Conservation (phyloP, 1,284 basidiomycete species). For the Trametes versicolor region DNA sequence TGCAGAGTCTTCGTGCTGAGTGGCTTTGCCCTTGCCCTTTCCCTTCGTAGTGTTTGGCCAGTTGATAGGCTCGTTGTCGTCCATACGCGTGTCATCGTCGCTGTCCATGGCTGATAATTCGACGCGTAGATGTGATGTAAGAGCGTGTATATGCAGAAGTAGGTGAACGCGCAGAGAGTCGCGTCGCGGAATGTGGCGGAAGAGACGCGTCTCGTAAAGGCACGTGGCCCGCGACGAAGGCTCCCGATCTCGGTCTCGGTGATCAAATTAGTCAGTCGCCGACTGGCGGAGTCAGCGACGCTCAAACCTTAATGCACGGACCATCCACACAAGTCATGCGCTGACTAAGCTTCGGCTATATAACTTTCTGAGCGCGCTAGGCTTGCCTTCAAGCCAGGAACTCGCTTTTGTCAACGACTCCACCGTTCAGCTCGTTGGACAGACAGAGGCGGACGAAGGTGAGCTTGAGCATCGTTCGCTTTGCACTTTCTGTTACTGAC, state of each 20-base stretch:
- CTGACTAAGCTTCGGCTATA: constrained; percentile 38
- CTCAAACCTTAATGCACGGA: constrained; percentile 49
- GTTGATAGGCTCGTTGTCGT: constrained; percentile 55
- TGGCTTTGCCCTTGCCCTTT: constrained; percentile 78
- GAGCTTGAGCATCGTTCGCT: constrained; percentile 8
- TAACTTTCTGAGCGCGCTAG: constrained; percentile 26
- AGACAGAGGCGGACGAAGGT: constrained; percentile 74
- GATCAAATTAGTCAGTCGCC: constrained; percentile 35
- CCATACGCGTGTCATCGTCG: constrained; percentile 64
- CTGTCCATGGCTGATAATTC: constrained; percentile 56
- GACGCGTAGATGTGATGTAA: background rate
- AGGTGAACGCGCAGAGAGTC: constrained; percentile 10
- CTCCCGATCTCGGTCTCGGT: constrained; percentile 28
- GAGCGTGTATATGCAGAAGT: background rate
- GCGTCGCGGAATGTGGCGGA: constrained; percentile 27
- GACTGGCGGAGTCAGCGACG: constrained; percentile 20
- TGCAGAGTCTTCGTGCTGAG: constrained; percentile 50
- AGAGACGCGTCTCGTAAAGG: constrained; percentile 25
- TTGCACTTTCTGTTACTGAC: background rate
- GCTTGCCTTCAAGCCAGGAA: constrained; percentile 45
- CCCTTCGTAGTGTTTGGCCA: constrained; percentile 37
- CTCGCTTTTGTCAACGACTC: constrained; percentile 88
- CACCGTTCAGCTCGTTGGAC: constrained; percentile 86
- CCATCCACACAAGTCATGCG: constrained; percentile 50
- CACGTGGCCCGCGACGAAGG: constrained; percentile 36